phyloP scores from a whole-genome alignment of 345 rosid genomes.

The Cardamine chenopodiifolia region DNA sequence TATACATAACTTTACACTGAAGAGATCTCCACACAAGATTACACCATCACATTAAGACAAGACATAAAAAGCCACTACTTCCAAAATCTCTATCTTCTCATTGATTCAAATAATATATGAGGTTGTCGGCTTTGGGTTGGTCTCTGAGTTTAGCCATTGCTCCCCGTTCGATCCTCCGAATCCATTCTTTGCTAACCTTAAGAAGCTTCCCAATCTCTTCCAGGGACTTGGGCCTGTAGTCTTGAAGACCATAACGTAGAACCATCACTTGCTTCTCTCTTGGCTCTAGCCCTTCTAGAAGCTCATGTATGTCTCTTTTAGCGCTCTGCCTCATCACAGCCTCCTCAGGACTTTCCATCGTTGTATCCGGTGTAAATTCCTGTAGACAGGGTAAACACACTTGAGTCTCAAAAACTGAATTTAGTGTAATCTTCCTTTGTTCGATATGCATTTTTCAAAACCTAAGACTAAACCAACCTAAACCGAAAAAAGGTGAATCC shows the following conservation, averaged over 20 bases:
- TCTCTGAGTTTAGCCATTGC: constrained; percentile 60
- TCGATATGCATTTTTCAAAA: background rate
- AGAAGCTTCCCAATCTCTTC: constrained; percentile 73
- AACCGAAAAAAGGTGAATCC: background rate
- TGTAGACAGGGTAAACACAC: constrained; percentile 35
- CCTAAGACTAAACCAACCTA: background rate
- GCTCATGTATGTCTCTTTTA: constrained; percentile 52
- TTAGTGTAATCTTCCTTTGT: background rate
- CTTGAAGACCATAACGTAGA: constrained; percentile 62
- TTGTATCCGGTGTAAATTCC: constrained; percentile 63
- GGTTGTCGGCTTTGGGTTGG: constrained; percentile 43
- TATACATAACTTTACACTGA: constrained; percentile 17
- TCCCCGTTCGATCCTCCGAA: constrained; percentile 69
- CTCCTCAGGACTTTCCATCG: constrained; percentile 54
- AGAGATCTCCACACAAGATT: constrained; percentile 4
- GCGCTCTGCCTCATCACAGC: constrained; percentile 59
- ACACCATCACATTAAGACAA: background rate
- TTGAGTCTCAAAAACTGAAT: background rate
- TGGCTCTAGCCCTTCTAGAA: constrained; percentile 60
- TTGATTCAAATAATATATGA: constrained; percentile 51
- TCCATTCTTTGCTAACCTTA: constrained; percentile 85
- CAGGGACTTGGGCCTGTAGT: constrained; percentile 61
- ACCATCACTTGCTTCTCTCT: constrained; percentile 71
- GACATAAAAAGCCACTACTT: background rate
- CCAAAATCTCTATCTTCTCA: constrained; percentile 26